Base-by-base conservation (phyloP, 352 stramenopile species). In the Phytophthora sp. region DNA sequence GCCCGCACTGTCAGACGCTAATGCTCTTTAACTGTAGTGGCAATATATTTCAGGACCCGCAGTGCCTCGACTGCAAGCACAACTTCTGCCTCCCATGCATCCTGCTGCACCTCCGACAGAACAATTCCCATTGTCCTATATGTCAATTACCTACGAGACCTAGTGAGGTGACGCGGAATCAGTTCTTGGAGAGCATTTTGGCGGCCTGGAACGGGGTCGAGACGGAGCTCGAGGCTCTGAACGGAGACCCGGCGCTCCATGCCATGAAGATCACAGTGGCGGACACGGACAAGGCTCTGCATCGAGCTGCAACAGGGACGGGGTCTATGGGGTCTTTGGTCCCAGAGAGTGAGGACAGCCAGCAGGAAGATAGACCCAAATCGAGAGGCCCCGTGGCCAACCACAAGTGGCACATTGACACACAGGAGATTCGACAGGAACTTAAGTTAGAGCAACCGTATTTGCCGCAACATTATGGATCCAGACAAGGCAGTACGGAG, bases 31-130 rank as follows among this genome's bases (percentile, higher is more conserved):
- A 59, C 7, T 57, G 42, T 60, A 94, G 86, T 59, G 63, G 66
- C 27, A 59, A 77, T 13, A 83, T 91, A 24, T 91, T 95, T 65
- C 78, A 90, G n/a, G 88, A 95, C 63, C 84, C 88, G 44, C 88
- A 95, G 31, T 93, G 86, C 52, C 78, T 95, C 53, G 83, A 90
- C 69, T 95, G 88, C 68, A 94, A 95, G 56, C 88, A 95, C 81
- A 95, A 95, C 55, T 95, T 94, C 51, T 95, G 88, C 51, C 82
- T 74, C 66, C 59, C 73, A 20, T 95, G 86, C 69, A 93, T 94
- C 51, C 74, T 88, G 23, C 51, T 75, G 29, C 82, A 93, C 41
- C 55, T 95, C 38, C 72, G 71, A 39, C 83, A 77, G 47, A 77
- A 79, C 53, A 71, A 88, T 49, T 82, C 73, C 31, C 66, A 77